Conservation (phyloP, 192 early-diverging fungal genomes). For the Coemansia sp. region DNA sequence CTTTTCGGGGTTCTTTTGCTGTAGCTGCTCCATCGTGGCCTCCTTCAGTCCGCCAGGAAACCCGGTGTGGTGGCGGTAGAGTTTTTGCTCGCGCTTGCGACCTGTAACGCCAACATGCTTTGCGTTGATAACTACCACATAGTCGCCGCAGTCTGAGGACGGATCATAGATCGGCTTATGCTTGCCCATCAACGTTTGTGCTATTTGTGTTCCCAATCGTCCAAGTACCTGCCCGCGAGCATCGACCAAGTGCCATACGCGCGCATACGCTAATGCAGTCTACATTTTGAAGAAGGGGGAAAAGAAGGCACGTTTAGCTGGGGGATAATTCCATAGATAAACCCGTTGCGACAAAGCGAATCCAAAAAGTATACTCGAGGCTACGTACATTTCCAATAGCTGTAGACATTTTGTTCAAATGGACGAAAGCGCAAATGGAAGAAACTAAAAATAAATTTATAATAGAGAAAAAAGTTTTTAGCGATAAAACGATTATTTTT, state of each 20-base stretch:
- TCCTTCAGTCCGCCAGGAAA: conserved; percentile 86
- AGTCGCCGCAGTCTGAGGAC: conserved; percentile 90
- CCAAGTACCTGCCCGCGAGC: conserved; percentile 83
- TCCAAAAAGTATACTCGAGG: neutral
- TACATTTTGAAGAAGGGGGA: conserved; percentile 22
- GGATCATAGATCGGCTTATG: conserved; percentile 93
- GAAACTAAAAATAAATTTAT: neutral
- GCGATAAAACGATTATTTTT: neutral
- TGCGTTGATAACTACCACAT: conserved; percentile 94
- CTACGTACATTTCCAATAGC: conserved; percentile 50
- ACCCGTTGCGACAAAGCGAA: neutral
- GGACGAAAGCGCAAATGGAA: neutral
- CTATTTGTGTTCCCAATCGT: conserved; percentile 79
- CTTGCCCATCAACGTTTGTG: conserved; percentile 92
- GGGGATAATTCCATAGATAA: neutral
- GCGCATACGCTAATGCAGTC: conserved; percentile 81
- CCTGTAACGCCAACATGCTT: conserved; percentile 75
- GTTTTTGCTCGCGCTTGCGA: conserved; percentile 81
- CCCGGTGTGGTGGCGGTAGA: conserved; percentile 84
- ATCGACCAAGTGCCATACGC: conserved; percentile 92
- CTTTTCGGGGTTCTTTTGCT: conserved; percentile 75
- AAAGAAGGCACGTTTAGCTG: neutral
- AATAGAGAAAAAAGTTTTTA: neutral
- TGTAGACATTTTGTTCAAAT: conserved; percentile 41
- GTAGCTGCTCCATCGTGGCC: conserved; percentile 69